phyloP scores from a whole-genome alignment of 495 filamentous ascomycete genomes.

The Neurospora sublineolata region DNA sequence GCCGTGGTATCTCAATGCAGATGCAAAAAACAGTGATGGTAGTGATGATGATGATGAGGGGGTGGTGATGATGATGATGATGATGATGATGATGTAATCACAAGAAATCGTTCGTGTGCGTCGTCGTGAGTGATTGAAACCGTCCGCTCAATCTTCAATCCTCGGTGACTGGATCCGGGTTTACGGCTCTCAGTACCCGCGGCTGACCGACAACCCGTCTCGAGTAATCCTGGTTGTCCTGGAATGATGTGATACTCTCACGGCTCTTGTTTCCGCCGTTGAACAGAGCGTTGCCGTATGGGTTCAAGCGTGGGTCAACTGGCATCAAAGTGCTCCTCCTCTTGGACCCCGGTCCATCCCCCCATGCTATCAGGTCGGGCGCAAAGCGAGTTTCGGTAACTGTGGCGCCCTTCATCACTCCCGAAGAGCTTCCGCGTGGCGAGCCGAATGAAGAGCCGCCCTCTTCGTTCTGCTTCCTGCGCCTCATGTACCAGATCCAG shows the following conservation, averaged over 20 bases:
- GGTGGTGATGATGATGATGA: background rate
- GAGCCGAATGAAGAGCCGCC: slow-evolving; percentile 10
- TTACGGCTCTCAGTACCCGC: slow-evolving; percentile 40
- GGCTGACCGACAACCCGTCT: slow-evolving; percentile 26
- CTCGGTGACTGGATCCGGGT: slow-evolving; percentile 34
- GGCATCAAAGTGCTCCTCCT: slow-evolving; percentile 41
- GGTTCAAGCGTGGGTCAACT: slow-evolving; percentile 44
- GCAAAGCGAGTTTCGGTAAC: slow-evolving; percentile 17
- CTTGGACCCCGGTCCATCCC: slow-evolving; percentile 8
- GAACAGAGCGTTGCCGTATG: slow-evolving; percentile 36
- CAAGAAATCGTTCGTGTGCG: background rate
- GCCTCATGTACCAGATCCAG: slow-evolving; percentile 24
- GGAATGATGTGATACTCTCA: slow-evolving; percentile 43
- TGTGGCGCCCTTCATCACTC: slow-evolving; percentile 26
- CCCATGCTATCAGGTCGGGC: background rate
- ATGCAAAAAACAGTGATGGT: background rate
- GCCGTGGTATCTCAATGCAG: background rate
- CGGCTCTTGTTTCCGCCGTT: slow-evolving; percentile 36
- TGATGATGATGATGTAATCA: background rate
- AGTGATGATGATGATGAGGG: background rate
- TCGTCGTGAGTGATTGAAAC: background rate
- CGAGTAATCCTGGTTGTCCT: slow-evolving; percentile 47
- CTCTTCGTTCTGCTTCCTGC: slow-evolving; percentile 13
- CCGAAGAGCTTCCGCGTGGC: slow-evolving; percentile 29
- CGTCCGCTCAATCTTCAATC: slow-evolving; percentile 7